Evolutionary conservation across 2,329 filamentous ascomycete genomes (phyloP), one percentile per base, ranked within the genome.

Genomic region (Fusarium sp.): DNA sequence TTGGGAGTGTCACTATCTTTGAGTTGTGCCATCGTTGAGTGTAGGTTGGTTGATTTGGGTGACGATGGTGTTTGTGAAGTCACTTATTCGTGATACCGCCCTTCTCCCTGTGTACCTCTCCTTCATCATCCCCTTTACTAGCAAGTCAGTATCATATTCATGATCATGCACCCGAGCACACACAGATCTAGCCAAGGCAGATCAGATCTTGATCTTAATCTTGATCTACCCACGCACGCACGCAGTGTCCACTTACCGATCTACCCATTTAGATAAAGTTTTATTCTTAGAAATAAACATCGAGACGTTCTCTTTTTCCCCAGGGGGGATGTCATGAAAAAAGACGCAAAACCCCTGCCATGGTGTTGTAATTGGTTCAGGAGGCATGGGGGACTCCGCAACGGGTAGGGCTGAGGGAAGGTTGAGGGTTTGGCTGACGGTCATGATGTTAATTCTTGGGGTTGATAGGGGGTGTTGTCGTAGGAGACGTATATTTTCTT

Each of bases 221-320:
- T 70, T 59, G 66, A 70, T 73, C 70, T 74, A 71, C 61, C 70
- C 62, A 48, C 54, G 71, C 66, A 48, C 54, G 71, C 66, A 48
- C 54, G 71, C 47, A 63, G 61, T 72, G 59, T 55, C 73, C 73
- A 76, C 72, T 74, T 70, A 75, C 72, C 72, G 72, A 74, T 74
- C 72, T 38, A 62, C 39, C 42, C 44, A 58, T 58, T 59, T 50
- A 50, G n/a, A 59, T 48, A 26, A 59, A 20, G 56, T 54, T 66
- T 41, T 41, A 48, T 35, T 35, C 14, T 35, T 35, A 48, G 50
- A 45, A 39, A 67, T 56, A 68, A 68, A 45, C 50, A 57, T 51
- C 28, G 47, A 58, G 41, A 65, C 47, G 55, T 45, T 41, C 41
- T 54, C 59, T 47, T 58, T 70, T 61, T 20, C 30, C 28, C 60